Evolutionary conservation across 805 yeast species (phyloP), one percentile per base, ranked within the genome.

Genomic region (Wickerhamiella vanderwaltii): DNA sequence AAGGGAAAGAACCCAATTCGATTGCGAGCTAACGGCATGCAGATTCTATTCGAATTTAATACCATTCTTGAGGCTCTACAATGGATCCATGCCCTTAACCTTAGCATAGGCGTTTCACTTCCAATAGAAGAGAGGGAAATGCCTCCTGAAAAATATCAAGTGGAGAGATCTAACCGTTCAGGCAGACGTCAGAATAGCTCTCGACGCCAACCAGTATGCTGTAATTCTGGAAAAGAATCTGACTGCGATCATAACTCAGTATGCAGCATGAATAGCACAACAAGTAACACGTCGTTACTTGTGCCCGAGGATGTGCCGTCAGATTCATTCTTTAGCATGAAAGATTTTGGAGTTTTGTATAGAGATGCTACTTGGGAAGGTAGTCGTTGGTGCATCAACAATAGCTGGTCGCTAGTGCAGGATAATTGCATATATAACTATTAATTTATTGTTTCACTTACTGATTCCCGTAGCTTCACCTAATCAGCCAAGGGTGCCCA

Each of bases 21-120:
- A 38, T 51, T 88, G 13, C 71, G 98, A 16, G 71, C 79, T 28
- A 97, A 88, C 60, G 72, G 79, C 29, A 86, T 83, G 58, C 97
- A 88, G 58, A 69, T 84, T 47, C 57, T 88, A 31, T 49, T 88
- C 2, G 75, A 73, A 43, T 83, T 83, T 52, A 58, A 71, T 1
- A 65, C 69, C 31, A 69, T 78, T 3, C 75, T 73, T 51, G 78
- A 75, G 28, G 69, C 85, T 68, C 73, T 88, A 39, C 73, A 72
- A 30, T 88, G 95, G 96, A 71, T 83, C 45, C 68, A 73, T 52
- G 77, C 75, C 34, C 46, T 91, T 13, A 73, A 74, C 42, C 71
- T 77, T 9, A 96, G 91, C 1, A 78, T 79, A 39, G 91, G 82
- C 50, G 73, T 87, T 24, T 67, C 95, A 2, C 65, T 86, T 39